Evolutionary conservation across 768 basidiomycete genomes (phyloP), one percentile per base, ranked within the genome.

Genomic region (Lactarius tabidus): DNA sequence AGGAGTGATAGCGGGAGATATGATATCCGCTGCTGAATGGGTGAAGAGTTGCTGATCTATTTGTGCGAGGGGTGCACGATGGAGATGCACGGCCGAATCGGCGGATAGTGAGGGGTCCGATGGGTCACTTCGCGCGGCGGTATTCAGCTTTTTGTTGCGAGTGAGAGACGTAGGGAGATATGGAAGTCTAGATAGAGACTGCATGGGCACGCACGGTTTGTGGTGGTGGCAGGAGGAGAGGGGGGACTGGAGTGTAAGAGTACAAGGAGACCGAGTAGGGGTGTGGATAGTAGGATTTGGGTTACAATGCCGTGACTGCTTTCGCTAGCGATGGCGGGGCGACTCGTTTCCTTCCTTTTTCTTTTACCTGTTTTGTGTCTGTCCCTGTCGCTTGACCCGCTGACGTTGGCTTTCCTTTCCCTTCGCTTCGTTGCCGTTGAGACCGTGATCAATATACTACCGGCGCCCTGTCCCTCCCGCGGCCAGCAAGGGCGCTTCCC

Each of bases 1-100:
- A 26, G 57, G 66, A 3, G 39, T 58, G 39, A 59, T 33, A 12
- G 33, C 65, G 35, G 55, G 65, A 26, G 58, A 55, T 54, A 45
- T 41, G 57, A 68, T 54, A 39, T 68, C 67, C 5, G 36, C 8
- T 7, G 59, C 12, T 8, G 65, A 39, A 15, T 43, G 31, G 26
- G 53, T 17, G 28, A 69, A 56, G 26, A 61, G 57, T 41, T 68
- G 69, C 35, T 69, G 69, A 38, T 62, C 69, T 53, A 69, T 64
- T 54, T 68, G 69, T 14, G 69, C 67, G 20, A 69, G 67, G 31
- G 69, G 69, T 29, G 67, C 62, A 18, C 69, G 69, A 41, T 64
- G 63, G 29, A 59, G 54, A 43, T 56, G 67, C 10, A 56, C 36
- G 36, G 69, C 38, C n/a, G 69, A 54, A 35, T 69, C 68, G 20